Evolutionary conservation across 345 rosid species (phyloP).

Genomic region (Litchi chinensis): DNA sequence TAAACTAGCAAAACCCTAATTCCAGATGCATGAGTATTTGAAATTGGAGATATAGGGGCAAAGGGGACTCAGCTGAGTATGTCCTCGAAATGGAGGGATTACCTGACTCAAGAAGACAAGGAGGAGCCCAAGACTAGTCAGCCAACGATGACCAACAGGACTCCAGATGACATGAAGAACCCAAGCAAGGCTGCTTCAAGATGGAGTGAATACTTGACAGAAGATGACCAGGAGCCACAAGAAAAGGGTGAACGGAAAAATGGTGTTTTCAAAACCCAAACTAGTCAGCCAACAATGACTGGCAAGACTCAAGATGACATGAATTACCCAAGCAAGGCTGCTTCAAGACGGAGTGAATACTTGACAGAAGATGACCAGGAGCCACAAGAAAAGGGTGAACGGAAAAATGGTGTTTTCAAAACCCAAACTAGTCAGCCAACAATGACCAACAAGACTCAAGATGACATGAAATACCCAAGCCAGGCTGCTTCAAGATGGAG

Average conservation of each 20-base stretch:
- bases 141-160: constrained; percentile 5
- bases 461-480: constrained; percentile 9
- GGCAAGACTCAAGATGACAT: constrained; percentile 16
- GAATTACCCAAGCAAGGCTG: constrained; percentile 13
- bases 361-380: constrained; percentile 27
- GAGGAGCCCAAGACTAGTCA: not conserved
- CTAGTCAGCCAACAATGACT: not conserved
- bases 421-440: not conserved
- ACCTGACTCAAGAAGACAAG: not conserved
- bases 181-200: constrained; percentile 31
- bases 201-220: constrained; percentile 47
- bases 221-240: constrained; percentile 16
- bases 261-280: constrained; percentile 23
- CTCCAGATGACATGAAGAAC: constrained; percentile 18
- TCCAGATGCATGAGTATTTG: too few relatives aligned
- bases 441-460: not conserved
- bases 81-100: not conserved
- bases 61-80: not conserved
- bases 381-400: not conserved
- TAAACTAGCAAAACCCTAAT: too few relatives aligned
- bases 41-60: not conserved
- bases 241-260: not conserved
- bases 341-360: constrained; percentile 53
- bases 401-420: constrained; percentile 21
- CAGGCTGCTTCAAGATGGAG: constrained; percentile 48